These are phyloP conservation scores for Scleroderma citrinum DNA, from an alignment of 768 basidiomycete genomes.

Conservation along the genomic window DNA sequence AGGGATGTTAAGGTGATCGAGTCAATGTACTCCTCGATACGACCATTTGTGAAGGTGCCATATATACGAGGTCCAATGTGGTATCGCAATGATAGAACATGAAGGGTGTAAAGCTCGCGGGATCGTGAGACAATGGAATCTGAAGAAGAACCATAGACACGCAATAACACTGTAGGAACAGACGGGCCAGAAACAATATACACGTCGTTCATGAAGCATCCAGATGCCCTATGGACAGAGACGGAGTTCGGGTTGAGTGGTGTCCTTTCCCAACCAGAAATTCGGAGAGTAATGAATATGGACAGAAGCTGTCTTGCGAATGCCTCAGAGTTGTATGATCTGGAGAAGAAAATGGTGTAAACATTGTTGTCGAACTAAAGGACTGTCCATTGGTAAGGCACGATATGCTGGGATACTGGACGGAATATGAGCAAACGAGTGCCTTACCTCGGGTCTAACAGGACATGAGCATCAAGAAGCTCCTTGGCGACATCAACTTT, in stretches of 20 bases:
- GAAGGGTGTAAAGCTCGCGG: conserved; percentile 81
- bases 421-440: conserved; percentile 21
- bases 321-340: conserved; percentile 55
- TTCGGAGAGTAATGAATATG: conserved; percentile 47
- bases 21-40: conserved; percentile 93
- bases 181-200: conserved; percentile 85
- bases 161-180: conserved; percentile 69
- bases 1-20: conserved; percentile 71
- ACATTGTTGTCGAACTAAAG: conserved; percentile 8
- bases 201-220: conserved; percentile 91
- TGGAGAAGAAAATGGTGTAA: conserved; percentile 26
- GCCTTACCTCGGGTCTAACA: conserved; percentile 68
- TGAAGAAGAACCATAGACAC: conserved; percentile 89
- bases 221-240: conserved; percentile 76
- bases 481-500: conserved; percentile 52
- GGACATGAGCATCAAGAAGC: conserved; percentile 48
- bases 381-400: conserved; percentile 18
- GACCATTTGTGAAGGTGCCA: conserved; percentile 94
- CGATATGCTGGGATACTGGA: conserved; percentile 1
- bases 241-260: conserved; percentile 45
- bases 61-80: conserved; percentile 87
- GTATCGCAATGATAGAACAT: conserved; percentile 83
- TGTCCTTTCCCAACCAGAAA: conserved; percentile 53
- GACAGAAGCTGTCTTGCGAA: conserved; percentile 55
- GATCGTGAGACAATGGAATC: conserved; percentile 81